A percentile compares a stretch with the other conserved stretches of the same genome.
Evolutionary conservation across 2,329 filamentous ascomycete genomes (phyloP).

Genomic region (Aureobasidium musti): DNA sequence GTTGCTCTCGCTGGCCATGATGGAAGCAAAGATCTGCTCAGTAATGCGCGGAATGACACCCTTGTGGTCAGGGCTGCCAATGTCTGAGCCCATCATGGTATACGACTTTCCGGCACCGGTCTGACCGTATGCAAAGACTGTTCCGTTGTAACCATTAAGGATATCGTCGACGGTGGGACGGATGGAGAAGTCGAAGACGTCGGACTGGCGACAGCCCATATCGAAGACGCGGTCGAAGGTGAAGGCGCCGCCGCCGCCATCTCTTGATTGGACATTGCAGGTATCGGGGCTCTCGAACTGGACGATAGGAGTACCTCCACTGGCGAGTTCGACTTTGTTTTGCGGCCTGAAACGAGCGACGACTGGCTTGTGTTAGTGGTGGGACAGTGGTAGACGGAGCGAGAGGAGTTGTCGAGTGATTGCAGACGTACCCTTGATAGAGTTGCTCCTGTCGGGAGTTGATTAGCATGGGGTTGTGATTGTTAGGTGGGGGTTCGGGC

Average conservation of each 20-base stretch:
- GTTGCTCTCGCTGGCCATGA: slow-evolving; percentile 84
- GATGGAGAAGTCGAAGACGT: slow-evolving; percentile 99
- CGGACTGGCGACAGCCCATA: slow-evolving; percentile 84
- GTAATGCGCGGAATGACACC: slow-evolving; percentile 97
- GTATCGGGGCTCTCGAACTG: slow-evolving; percentile 86
- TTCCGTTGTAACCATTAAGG: slow-evolving; percentile 98
- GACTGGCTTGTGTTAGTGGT: slow-evolving; percentile 61
- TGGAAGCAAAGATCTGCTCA: slow-evolving; percentile 96
- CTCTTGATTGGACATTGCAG: slow-evolving; percentile 80
- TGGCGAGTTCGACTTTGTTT: slow-evolving; percentile 89
- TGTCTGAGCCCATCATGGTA: slow-evolving; percentile 97
- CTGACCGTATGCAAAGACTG: slow-evolving; percentile 97
- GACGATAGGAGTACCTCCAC: slow-evolving; percentile 89
- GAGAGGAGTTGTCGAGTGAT: neutral
- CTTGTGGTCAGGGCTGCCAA: slow-evolving; percentile 82
- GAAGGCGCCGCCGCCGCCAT: slow-evolving; percentile 74
- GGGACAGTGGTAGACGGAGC: neutral
- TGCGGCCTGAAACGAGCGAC: slow-evolving; percentile 97
- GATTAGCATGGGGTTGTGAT: slow-evolving; percentile 30
- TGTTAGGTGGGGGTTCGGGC: slow-evolving; percentile 15
- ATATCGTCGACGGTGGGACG: slow-evolving; percentile 95
- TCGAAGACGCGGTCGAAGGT: slow-evolving; percentile 98
- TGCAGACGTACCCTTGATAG: slow-evolving; percentile 48
- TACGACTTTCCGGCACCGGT: slow-evolving; percentile 98
- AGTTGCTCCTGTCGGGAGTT: slow-evolving; percentile 46